Base-by-base conservation (phyloP, 139 green algal species). In the Tetradesmus obliquus region DNA sequence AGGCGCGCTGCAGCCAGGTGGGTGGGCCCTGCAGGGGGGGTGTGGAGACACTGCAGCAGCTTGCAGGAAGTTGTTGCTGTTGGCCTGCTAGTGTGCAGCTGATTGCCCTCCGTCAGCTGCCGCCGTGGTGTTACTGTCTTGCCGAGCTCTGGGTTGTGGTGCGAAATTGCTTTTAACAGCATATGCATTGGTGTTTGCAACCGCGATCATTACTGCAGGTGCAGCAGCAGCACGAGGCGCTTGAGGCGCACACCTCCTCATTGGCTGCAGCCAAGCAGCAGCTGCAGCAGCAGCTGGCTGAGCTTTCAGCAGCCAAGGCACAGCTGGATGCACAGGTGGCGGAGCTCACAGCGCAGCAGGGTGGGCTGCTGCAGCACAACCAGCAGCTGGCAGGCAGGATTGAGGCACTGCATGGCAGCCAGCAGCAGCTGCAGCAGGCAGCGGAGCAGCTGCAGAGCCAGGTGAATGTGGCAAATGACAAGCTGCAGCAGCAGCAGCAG, bases 181-280 rank as follows among this genome's bases (percentile, higher is more conserved):
- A n/a, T n/a, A n/a, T n/a, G n/a, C n/a, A n/a, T n/a, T 45, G 32
- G 32, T 45, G 32, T 45, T 45, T 45, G 32, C 32, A 45, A 45
- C 32, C 32, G 32, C 32, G 32, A 45, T 45, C 32, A 45, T 5
- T 57, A 5, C 80, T 85, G 45, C 85, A 89, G 85, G 45, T 79
- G 10, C 19, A 8, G 53, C 69, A 91, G n/a, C 72, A 85, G 4
- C 76, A 54, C 55, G 20, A 91, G 55, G 32, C 45, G 9, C 20
- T 91, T 32, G 6, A 83, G 32, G 54, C 72, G 66, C 69, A 90
- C 20, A 82, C 69, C 32, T 84, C 32, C 62, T 19, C 10, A 20
- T 69, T 91, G n/a, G 54, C 62, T 24, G 62, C 62, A 5, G 85
- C 85, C 32, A 89, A 91, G 55, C 87, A 91, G 54, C 53, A 86